These are phyloP conservation scores for Aspergillus clavatus DNA, from an alignment of 2,329 filamentous ascomycete species.

Conservation along the genomic window DNA sequence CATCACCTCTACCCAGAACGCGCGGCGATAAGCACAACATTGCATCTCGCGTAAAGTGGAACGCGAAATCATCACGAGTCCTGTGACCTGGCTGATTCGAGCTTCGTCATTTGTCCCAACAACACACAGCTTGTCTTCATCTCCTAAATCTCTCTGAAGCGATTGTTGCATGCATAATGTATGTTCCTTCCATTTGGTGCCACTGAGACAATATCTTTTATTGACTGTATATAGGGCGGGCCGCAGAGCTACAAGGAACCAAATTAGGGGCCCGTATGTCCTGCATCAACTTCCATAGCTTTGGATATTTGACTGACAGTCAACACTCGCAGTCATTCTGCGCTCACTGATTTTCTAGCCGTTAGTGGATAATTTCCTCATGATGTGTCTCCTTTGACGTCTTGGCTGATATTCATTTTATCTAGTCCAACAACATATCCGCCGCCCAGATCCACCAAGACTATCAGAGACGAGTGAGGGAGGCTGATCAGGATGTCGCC, in stretches of 20 bases:
- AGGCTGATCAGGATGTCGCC: slow-evolving; percentile 42
- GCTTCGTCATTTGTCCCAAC: neutral
- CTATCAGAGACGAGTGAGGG: slow-evolving; percentile 50
- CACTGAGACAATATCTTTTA: neutral
- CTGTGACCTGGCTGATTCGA: slow-evolving; percentile 25
- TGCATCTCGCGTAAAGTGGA: slow-evolving; percentile 37
- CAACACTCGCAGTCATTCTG: slow-evolving; percentile 50
- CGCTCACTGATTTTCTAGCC: slow-evolving; percentile 63
- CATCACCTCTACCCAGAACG: slow-evolving; percentile 2
- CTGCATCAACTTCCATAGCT: slow-evolving; percentile 1
- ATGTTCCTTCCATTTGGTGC: slow-evolving; percentile 1
- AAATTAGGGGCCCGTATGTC: slow-evolving; percentile 45
- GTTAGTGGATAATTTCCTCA: slow-evolving; percentile 36
- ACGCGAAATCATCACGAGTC: slow-evolving; percentile 38
- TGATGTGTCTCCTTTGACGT: neutral
- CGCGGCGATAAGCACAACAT: slow-evolving; percentile 10
- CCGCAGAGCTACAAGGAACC: slow-evolving; percentile 29
- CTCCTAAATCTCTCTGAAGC: neutral
- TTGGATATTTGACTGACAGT: slow-evolving; percentile 12
- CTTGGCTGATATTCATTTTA: slow-evolving; percentile 1
- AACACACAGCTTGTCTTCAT: neutral
- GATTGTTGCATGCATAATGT: slow-evolving; percentile 11
- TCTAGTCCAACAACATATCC: slow-evolving; percentile 60
- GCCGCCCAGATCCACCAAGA: slow-evolving; percentile 59
- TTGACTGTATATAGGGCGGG: slow-evolving; percentile 21